Evolutionary conservation across 345 rosid genomes (phyloP).

Genomic region (Cardamine resedifolia): DNA sequence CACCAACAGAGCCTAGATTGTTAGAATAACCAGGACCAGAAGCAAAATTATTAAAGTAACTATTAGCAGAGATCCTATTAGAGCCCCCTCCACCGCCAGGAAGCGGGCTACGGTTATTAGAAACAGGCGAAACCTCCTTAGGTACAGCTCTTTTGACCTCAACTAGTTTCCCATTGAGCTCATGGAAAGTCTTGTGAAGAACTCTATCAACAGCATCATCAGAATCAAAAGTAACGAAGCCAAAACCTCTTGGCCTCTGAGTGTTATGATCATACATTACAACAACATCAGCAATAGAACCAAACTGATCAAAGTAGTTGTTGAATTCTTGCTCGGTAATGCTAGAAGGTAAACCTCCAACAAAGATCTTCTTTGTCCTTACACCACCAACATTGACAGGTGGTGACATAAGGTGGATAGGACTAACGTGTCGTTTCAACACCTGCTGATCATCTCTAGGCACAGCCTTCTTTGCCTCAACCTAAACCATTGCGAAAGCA

Average conservation of each 20-base stretch:
- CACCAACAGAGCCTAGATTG: slow-evolving; percentile 56
- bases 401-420: slow-evolving; percentile 42
- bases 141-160: slow-evolving; percentile 99
- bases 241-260: slow-evolving; percentile 97
- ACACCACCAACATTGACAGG: slow-evolving; percentile 44
- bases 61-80: slow-evolving; percentile 50
- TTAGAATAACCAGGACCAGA: slow-evolving; percentile 54
- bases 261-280: slow-evolving; percentile 98
- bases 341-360: slow-evolving; percentile 81
- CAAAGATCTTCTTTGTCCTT: slow-evolving; percentile 80
- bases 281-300: slow-evolving; percentile 77
- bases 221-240: slow-evolving; percentile 88
- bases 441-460: slow-evolving; percentile 83
- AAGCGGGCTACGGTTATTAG: slow-evolving; percentile 57
- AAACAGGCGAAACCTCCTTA: slow-evolving; percentile 69
- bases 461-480: slow-evolving; percentile 95
- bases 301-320: slow-evolving; percentile 84
- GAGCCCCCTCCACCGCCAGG: slow-evolving; percentile 44
- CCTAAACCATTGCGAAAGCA: slow-evolving; percentile 42
- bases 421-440: slow-evolving; percentile 49
- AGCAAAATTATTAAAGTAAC: slow-evolving; percentile 61
- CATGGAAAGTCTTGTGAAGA: slow-evolving; percentile 83
- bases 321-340: slow-evolving; percentile 68
- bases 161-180: slow-evolving; percentile 91
- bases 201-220: slow-evolving; percentile 90